Base-by-base conservation (phyloP, 495 filamentous ascomycete genomes). In the Neurospora sp. region DNA sequence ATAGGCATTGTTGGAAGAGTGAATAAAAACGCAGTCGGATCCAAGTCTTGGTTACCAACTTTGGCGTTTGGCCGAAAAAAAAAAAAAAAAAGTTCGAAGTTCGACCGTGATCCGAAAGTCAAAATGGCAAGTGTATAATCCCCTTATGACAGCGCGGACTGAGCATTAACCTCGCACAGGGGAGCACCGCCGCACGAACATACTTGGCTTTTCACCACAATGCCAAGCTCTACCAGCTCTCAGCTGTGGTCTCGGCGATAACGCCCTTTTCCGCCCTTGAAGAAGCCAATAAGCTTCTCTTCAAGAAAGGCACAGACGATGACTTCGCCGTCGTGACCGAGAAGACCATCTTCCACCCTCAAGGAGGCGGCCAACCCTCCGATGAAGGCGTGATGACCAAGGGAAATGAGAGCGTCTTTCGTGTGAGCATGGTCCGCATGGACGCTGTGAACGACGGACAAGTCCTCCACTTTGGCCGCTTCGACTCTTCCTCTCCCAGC, bases 341-440 rank as follows among this genome's bases (percentile, higher is more conserved):
- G 18, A 44, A 84, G 37, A 91, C 89, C n/a, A 89, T 91, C 73
- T 91, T 91, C 78, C 87, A 91, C 69, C 85, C 87, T 3, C 89
- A 91, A 78, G 89, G 89, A 6, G 89, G 89, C 47, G 89, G 89
- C 41, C 89, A 91, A 75, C 89, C 89, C 39, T 87, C 84, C 8
- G 89, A 91, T 70, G 82, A 80, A 41, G 89, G 89, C 42, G 72
- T 71, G n/a, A 89, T 91, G 71, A 82, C 73, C 61, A 71, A 73
- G 41, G 9, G 69, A 22, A 72, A 77, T 45, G 74, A 77, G 1
- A 41, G 74, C 6, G 77, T 68, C 45, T 89, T 89, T 76, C 73
- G 80, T 18, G 88, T 90, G 38, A 80, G 78, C 3, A 78, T 83
- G 14, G 88, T 86, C 27, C 88, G 88, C 69, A 83, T 83, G 76